Base-by-base conservation (phyloP, 805 yeast genomes). In the Yamadazyma takamatsuzukensis region DNA sequence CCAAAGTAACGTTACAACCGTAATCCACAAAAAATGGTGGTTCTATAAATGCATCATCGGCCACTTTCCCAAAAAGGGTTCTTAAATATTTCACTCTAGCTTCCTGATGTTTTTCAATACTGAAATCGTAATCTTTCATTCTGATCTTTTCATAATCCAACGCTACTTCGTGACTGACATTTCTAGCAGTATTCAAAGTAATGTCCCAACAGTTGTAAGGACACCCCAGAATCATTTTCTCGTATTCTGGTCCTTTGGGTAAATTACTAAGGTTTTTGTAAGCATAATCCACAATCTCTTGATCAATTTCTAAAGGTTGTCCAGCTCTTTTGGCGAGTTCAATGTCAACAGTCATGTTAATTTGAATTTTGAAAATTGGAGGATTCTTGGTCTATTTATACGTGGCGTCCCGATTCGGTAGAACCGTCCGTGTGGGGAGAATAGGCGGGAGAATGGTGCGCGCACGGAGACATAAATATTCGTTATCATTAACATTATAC, bases 21-120 rank as follows among this genome's bases (percentile, higher is more conserved):
- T 80, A 82, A 51, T 83, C 89, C 25, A 78, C 74, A 39, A 41
- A 60, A 45, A 76, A 70, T 5, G 86, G 86, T 2, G 79, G 69
- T 53, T 80, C 85, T 22, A 78, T 49, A 39, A 53, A 63, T 10
- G 53, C 38, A 30, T 59, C 54, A 8, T 57, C 42, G 27, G 72
- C 75, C 15, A 63, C 47, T 23, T 54, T 53, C 9, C 87, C 87
- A 30, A 81, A 64, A 13, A 79, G 52, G 13, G 49, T 49, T 10
- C 41, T 39, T 16, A 76, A 48, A 40, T 52, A 52, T 12, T 50
- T 56, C 16, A 32, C 40, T 26, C 79, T 62, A 6, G 71, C 72
- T 9, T 50, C 46, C 22, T 36, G 40, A 42, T 56, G 59, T 23
- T 46, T 54, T 5, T 49, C 44, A 18, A 52, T 30, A 29, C 49